Base-by-base conservation (phyloP, 2,329 filamentous ascomycete genomes). In the Hypoxylon sp. region DNA sequence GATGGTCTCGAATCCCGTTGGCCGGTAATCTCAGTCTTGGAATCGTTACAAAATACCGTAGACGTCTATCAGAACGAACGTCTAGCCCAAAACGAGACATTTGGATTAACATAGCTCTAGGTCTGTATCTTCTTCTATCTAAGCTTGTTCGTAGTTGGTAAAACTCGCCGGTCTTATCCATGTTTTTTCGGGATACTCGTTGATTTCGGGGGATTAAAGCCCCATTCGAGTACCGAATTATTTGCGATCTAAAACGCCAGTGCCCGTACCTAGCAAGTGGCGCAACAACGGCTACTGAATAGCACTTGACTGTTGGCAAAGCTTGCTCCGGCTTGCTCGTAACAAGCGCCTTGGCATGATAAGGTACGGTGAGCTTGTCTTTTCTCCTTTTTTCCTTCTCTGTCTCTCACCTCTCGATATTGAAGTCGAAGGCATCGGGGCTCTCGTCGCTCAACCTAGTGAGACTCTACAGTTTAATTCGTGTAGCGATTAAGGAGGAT, bases 291-390 rank as follows among this genome's bases (percentile, higher is more conserved):
- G 58, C 46, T 59, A 14, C 46, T 62, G 30, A 30, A 30, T 2
- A 30, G 9, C 28, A 30, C 28, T 30, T 30, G 1, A 48, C 30
- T 52, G 38, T 45, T 49, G 46, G 55, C 14, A 38, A 61, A 48
- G 57, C 59, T 67, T 67, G 49, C 55, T 48, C 28, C 57, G 43
- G 57, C 59, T 67, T 67, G 49, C 55, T 48, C 28, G 14, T 34
- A 28, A 30, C 41, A 36, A 56, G 59, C 34, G 28, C 17, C 52
- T 67, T 62, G 59, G 59, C 52, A 23, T 19, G 38, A 11, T 38
- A 25, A 50, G n/a, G 52, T 41, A 11, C 19, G 13, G 49, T 17
- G n/a, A 45, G 23, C 46, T 32, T 9, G 10, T 30, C 7, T n/a
- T 21, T 43, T 21, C 6, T 23, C 25, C 2, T 45, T 41, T 3